Percentiles rank a stretch among this genome's conserved stretches.
Evolutionary conservation across 768 basidiomycete genomes (phyloP).

Genomic region (Boletus pseudo-olivaceus): DNA sequence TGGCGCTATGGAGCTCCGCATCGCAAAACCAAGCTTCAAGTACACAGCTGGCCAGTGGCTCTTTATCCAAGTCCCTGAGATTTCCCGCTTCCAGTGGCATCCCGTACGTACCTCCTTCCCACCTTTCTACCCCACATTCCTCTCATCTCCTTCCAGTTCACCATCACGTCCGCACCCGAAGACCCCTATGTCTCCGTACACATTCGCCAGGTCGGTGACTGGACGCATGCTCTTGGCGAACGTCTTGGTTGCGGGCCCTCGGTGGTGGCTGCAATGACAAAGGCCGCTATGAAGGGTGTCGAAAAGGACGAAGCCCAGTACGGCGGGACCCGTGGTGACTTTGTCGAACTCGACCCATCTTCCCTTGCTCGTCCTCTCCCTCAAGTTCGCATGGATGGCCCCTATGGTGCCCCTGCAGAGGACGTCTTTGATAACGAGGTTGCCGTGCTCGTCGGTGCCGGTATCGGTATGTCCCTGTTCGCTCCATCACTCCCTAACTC

Average conservation of each 20-base stretch:
- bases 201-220: conserved; percentile 92
- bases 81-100: conserved; percentile 88
- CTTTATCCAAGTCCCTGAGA: conserved; percentile 83
- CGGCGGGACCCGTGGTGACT: conserved; percentile 64
- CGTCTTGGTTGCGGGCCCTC: conserved; percentile 79
- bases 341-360: conserved; percentile 68
- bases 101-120: conserved; percentile 58
- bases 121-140: neutral
- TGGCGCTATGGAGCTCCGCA: conserved; percentile 91
- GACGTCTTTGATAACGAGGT: conserved; percentile 85
- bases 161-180: conserved; percentile 92
- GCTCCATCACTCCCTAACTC: neutral
- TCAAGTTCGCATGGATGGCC: conserved; percentile 77
- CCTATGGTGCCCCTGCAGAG: conserved; percentile 91
- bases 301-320: conserved; percentile 54
- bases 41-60: conserved; percentile 92
- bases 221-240: conserved; percentile 78
- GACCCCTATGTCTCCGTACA: conserved; percentile 91
- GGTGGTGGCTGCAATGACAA: conserved; percentile 75
- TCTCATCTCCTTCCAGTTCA: conserved; percentile 55
- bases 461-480: conserved; percentile 63
- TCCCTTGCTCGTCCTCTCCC: conserved; percentile 56
- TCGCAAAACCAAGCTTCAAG: conserved; percentile 87
- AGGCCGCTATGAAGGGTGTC: conserved; percentile 70
- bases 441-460: conserved; percentile 88